Evolutionary conservation across 331 rosid genomes (phyloP).

Genomic region (Saraca asoca): DNA sequence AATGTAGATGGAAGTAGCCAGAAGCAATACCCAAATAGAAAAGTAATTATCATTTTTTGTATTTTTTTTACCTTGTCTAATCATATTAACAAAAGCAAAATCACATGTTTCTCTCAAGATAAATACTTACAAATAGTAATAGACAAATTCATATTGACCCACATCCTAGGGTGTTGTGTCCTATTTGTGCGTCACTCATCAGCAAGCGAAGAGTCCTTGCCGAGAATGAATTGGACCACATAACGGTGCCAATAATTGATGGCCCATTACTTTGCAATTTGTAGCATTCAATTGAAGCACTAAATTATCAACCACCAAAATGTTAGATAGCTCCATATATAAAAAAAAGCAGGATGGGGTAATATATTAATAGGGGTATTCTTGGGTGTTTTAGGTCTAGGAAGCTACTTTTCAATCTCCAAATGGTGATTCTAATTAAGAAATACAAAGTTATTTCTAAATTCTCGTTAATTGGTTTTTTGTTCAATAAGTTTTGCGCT

Average conservation of each 20-base stretch:
- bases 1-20: neutral
- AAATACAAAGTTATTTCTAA: too few relatives aligned
- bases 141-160: neutral
- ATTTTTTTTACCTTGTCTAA: neutral
- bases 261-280: slow-evolving; percentile 25
- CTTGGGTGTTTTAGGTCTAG: too few relatives aligned
- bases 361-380: too few relatives aligned
- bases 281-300: slow-evolving; percentile 40
- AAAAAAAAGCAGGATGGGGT: too few relatives aligned
- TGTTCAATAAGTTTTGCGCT: too few relatives aligned
- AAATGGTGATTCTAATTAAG: too few relatives aligned
- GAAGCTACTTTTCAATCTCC: too few relatives aligned
- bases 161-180: slow-evolving; percentile 7
- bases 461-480: too few relatives aligned
- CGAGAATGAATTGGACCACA: slow-evolving; percentile 35
- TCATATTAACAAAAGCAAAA: neutral
- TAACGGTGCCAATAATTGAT: slow-evolving; percentile 11
- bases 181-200: neutral
- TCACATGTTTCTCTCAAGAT: neutral
- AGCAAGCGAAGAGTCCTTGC: neutral
- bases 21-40: neutral
- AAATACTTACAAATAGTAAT: neutral
- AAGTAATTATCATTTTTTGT: neutral
- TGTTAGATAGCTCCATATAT: neutral
- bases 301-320: slow-evolving; percentile 38